Percentiles rank a stretch among this genome's conserved stretches.
phyloP scores from a whole-genome alignment of 2,329 filamentous ascomycete species.

The Thelonectria discophora region DNA sequence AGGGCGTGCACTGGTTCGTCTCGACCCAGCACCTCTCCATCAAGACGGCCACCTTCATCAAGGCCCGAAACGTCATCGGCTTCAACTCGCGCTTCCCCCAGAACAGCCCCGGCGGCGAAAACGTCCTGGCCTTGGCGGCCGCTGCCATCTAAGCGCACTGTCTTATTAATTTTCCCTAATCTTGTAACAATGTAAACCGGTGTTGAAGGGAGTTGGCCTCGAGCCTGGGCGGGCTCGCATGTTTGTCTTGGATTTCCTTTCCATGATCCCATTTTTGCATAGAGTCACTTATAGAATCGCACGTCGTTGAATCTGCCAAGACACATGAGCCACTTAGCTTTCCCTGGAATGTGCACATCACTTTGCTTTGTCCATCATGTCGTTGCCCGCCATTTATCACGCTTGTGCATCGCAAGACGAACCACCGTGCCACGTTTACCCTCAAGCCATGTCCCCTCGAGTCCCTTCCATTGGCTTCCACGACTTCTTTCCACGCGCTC shows the following conservation, averaged over 20 bases:
- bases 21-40: constrained; percentile 58
- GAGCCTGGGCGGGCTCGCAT: neutral
- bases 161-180: neutral
- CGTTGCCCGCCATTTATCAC: too few relatives aligned
- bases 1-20: constrained; percentile 64
- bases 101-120: constrained; percentile 55
- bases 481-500: neutral
- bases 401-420: too few relatives aligned
- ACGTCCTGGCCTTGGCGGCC: constrained; percentile 21
- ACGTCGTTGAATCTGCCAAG: neutral
- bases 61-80: constrained; percentile 61
- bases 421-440: too few relatives aligned
- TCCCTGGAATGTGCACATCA: neutral
- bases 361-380: neutral
- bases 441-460: too few relatives aligned
- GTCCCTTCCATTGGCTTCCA: neutral
- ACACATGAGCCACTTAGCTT: neutral
- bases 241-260: neutral
- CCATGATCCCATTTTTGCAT: neutral
- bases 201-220: neutral
- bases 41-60: constrained; percentile 58
- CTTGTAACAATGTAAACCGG: neutral
- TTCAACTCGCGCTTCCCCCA: constrained; percentile 66
- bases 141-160: neutral
- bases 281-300: neutral